phyloP scores from a whole-genome alignment of 345 rosid genomes.

The Citrus mangshanensis region DNA sequence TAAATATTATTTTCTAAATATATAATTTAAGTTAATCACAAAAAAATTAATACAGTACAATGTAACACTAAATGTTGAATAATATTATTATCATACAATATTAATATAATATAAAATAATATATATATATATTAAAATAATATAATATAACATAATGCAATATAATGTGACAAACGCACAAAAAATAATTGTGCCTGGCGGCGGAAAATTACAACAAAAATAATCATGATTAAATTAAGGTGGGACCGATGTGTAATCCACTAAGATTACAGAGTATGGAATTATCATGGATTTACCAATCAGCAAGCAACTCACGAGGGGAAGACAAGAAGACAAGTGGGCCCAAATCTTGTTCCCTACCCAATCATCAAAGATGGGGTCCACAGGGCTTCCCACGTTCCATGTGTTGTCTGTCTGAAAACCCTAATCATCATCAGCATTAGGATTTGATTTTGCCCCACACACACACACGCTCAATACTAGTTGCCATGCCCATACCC shows the following conservation, averaged over 20 bases:
- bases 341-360: conserved; percentile 49
- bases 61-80: fast-evolving
- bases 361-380: conserved; percentile 46
- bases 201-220: neutral
- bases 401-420: conserved; percentile 17
- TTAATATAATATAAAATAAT: too few species aligned
- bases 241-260: neutral
- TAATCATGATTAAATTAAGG: neutral
- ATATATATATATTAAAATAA: too few species aligned
- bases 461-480: neutral
- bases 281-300: conserved; percentile 15
- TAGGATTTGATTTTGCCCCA: neutral
- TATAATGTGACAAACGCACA: fast-evolving
- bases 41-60: too few species aligned
- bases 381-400: conserved; percentile 35
- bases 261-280: conserved; percentile 23
- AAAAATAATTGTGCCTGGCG: neutral
- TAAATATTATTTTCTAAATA: too few species aligned
- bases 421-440: conserved; percentile 18
- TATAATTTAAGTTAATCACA: too few species aligned
- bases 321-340: conserved; percentile 45
- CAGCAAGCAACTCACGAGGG: conserved; percentile 18
- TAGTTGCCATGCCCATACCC: conserved; percentile 7
- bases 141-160: too few species aligned
- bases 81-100: too few species aligned